Evolutionary conservation across 2,329 filamentous ascomycete genomes (phyloP).

Genomic region (Aspergillus sclerotialis): DNA sequence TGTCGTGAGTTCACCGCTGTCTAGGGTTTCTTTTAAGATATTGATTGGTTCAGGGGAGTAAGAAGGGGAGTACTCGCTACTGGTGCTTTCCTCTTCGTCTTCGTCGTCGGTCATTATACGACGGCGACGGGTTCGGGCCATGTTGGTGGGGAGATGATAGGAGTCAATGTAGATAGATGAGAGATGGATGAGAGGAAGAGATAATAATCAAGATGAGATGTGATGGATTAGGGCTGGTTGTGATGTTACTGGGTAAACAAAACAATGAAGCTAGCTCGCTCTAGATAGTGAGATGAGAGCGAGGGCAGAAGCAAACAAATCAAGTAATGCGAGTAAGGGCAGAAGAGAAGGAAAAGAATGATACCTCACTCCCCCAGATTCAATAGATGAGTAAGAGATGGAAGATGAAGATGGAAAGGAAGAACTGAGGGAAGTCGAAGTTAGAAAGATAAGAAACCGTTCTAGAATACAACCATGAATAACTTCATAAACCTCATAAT

Average conservation of each 20-base stretch:
- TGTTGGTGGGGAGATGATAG: not conserved
- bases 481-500: too few species aligned
- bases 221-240: too few species aligned
- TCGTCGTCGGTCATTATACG: not conserved
- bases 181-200: not conserved
- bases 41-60: conserved; percentile 1
- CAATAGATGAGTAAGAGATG: not conserved
- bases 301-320: too few species aligned
- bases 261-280: too few species aligned
- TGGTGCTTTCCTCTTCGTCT: not conserved
- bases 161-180: not conserved
- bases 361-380: not conserved
- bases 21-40: conserved; percentile 7
- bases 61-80: not conserved
- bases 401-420: not conserved
- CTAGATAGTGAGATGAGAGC: too few species aligned
- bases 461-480: too few species aligned
- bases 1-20: conserved; percentile 7
- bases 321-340: too few species aligned
- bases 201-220: too few species aligned
- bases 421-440: not conserved
- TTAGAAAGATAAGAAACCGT: not conserved
- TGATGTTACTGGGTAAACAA: too few species aligned
- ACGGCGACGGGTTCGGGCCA: too few species aligned
- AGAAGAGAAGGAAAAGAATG: not conserved